Evolutionary conservation across 2,329 filamentous ascomycete genomes (phyloP), one percentile per base, ranked within the genome.

Genomic region (Cladosporium austrohemisphaericum): DNA sequence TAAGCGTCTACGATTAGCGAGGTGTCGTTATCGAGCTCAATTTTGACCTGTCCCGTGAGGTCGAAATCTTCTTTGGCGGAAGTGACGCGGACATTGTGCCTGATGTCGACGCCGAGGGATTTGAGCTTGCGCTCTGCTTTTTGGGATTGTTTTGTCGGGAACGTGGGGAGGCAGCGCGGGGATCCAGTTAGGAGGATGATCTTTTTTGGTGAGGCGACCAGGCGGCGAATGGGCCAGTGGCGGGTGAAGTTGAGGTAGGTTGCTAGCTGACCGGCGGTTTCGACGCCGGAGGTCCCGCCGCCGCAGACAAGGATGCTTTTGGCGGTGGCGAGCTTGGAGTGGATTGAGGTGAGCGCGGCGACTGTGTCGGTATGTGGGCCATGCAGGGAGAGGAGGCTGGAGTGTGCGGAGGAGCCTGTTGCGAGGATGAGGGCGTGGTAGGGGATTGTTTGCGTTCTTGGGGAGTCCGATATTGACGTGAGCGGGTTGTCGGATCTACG

Each of bases 211-310:
- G 28, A 35, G 22, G 52, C 43, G n/a, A 41, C 11, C n/a, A 51
- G 50, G 22, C 36, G 16, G 18, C 50, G 49, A 13, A 57, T 40
- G 26, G 53, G 52, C 28, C 52, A 52, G 41, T 57, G 52, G 16
- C 29, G 50, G 20, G 29, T 55, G 32, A 54, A 54, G 52, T 68
- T 68, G 23, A 63, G 60, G 49, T 58, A 61, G 2, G 55, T 60
- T 7, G 65, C 64, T 1, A 71, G 57, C 51, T 71, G 66, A 22
- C 66, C 68, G 2, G 68, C 67, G 10, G 60, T 62, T 54, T 71
- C 67, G 38, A 69, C 57, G 13, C 65, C 68, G 1, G 63, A 59
- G 7, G 61, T 60, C 1, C 67, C 67, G 4, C 66, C 68, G 23
- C 68, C 68, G 22, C 60, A 60, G 48, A 70, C 59, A 35, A 69